These are phyloP conservation scores for Achlya hypogyna DNA, from an alignment of 352 stramenopile species.

Conservation along the genomic window DNA sequence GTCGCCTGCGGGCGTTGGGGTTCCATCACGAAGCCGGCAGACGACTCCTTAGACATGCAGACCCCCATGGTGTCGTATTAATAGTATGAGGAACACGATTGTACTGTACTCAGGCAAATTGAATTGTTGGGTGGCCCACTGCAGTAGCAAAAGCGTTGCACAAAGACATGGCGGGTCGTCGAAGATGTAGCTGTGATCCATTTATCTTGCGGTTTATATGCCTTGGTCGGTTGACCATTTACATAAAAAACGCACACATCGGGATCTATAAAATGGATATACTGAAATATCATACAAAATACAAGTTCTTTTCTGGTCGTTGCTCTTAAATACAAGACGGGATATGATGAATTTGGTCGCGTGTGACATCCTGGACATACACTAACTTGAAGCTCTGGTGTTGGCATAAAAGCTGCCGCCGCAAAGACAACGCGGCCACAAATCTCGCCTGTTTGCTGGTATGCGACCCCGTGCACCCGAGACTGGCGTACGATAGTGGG, in stretches of 20 bases:
- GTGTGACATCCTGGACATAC: neutral
- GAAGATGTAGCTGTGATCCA: neutral
- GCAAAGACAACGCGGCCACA: slow-evolving; percentile 2
- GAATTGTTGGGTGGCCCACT: slow-evolving; percentile 1
- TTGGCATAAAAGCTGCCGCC: slow-evolving; percentile 1
- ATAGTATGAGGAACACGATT: too few relatives aligned
- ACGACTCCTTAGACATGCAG: slow-evolving; percentile 4
- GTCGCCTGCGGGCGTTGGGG: neutral
- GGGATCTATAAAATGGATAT: neutral
- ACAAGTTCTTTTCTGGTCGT: neutral
- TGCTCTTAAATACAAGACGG: too few relatives aligned
- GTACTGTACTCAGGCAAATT: too few relatives aligned
- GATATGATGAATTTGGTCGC: neutral
- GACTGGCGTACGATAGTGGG: too few relatives aligned
- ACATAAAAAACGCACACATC: neutral
- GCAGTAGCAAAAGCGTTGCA: neutral
- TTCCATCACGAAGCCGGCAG: neutral
- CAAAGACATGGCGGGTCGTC: neutral
- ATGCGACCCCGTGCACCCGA: too few relatives aligned
- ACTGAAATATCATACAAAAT: neutral
- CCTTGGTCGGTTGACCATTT: neutral
- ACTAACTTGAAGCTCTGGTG: neutral
- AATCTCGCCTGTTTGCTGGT: too few relatives aligned
- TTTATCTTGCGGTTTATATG: neutral
- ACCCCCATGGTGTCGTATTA: neutral